Base-by-base conservation (phyloP, 148 eudicot genomes). In the Rheum nobile region DNA sequence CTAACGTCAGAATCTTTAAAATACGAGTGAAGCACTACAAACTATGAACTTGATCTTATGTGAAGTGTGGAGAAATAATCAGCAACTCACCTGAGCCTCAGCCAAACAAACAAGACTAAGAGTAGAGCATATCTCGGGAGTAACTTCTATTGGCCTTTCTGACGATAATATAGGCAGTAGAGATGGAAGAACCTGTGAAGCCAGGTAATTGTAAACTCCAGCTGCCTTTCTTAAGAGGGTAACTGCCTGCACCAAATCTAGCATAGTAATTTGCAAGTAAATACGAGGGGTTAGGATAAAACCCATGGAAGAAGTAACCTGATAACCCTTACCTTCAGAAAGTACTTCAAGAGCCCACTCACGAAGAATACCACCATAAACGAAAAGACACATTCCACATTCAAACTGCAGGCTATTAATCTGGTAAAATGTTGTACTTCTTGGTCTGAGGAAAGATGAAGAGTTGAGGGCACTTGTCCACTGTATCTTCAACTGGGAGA, bases 31-130 rank as follows among this genome's bases (percentile, higher is more conserved):
- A 54, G 5, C 22, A 48, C 16, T 48, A 48, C 8, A 50, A 50
- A 50, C 5, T 50, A 50, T 2, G 21, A n/a, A 17, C 0, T 50
- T 50, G 22, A 50, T 50, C 55, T 50, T 50, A 50, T n/a, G 21
- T 50, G 11, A 16, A 52, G 26, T 52, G 24, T n/a, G 59, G 26
- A 5, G 24, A 21, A 24, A 54, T 22, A 7, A n/a, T 54, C 31
- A 57, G 65, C n/a, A 21, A 70, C 76, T 72, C 57, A 89, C 97
- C 93, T 92, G 96, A 31, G 97, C 92, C 72, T 92, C 97, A 11
- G 97, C 92, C 88, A 92, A 82, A 78, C 97, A 90, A 74, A 90
- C 52, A 48, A 90, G 84, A 82, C 82, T 82, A 88, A 86, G 81
- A 70, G 83, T 80, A 24, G 83, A 77, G 68, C 84, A 80, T 29